phyloP scores from a whole-genome alignment of 441 rosid species.

The Aleurites moluccanus region DNA sequence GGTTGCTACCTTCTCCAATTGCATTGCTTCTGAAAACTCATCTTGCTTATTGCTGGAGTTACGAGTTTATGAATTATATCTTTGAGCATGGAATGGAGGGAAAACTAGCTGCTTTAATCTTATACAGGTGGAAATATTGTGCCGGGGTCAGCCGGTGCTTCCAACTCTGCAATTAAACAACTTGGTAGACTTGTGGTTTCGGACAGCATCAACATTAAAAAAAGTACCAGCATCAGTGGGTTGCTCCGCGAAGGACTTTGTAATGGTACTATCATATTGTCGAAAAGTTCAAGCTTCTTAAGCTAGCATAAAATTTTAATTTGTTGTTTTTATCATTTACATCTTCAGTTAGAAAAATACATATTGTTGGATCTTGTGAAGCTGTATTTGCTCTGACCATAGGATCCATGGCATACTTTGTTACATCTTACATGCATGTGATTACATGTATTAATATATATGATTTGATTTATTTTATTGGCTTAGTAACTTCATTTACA shows the following conservation, averaged over 20 bases:
- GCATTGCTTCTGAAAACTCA: not conserved
- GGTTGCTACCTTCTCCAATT: not conserved
- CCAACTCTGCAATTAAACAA: constrained; percentile 47
- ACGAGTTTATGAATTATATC: not conserved
- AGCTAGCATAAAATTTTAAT: not conserved
- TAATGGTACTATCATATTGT: constrained; percentile 65
- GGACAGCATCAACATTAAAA: constrained; percentile 42
- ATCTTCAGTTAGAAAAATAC: not conserved
- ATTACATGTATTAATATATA: constrained; percentile 7
- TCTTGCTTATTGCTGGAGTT: not conserved
- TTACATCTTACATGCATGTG: not conserved
- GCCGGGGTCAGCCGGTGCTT: constrained; percentile 51
- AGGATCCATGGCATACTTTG: constrained; percentile 1
- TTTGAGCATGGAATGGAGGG: not conserved
- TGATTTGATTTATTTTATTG: not conserved
- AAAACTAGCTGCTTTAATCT: not conserved
- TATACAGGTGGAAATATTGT: constrained; percentile 60
- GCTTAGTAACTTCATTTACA: not conserved
- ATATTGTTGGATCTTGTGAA: constrained; percentile 8
- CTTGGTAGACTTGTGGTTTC: constrained; percentile 64
- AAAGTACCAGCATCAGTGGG: constrained; percentile 52
- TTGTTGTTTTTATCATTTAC: constrained; percentile 11
- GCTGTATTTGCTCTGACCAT: not conserved
- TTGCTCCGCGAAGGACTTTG: constrained; percentile 64
- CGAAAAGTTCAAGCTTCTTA: constrained; percentile 40